These are phyloP conservation scores for Leishmania amazonensis DNA, from an alignment of 208 protist species.

Conservation along the genomic window DNA sequence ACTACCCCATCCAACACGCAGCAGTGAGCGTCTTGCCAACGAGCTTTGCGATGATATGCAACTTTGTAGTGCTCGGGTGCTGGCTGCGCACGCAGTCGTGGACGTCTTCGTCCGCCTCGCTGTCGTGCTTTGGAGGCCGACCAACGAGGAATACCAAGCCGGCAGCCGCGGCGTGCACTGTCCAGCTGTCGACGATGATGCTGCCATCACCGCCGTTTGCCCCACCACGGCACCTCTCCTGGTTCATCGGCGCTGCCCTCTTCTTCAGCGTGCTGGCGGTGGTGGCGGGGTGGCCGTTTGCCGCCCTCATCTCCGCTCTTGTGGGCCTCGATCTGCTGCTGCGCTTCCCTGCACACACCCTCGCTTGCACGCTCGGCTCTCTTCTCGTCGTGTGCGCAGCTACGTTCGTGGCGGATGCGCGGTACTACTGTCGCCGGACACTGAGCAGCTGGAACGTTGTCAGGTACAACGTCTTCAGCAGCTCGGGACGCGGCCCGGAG, in stretches of 20 bases:
- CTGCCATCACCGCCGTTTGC: no score
- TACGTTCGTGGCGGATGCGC: constrained; percentile 36
- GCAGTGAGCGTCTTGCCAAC: constrained; percentile 80
- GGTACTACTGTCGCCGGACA: constrained; percentile 55
- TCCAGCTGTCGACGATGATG: not conserved
- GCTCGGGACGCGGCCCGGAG: constrained; percentile 61
- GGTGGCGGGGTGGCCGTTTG: constrained; percentile 94
- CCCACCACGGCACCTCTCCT: constrained; percentile 5
- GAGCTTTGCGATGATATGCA: constrained; percentile 88
- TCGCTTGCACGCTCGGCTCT: constrained; percentile 30
- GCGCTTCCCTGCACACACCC: constrained; percentile 35
- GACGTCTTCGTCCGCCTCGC: not conserved
- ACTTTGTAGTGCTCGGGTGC: constrained; percentile 62
- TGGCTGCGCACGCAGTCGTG: constrained; percentile 53
- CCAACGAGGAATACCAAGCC: not conserved
- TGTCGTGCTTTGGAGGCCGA: not conserved
- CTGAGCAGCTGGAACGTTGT: constrained; percentile 65
- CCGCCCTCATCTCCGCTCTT: constrained; percentile 70
- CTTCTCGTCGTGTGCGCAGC: constrained; percentile 22
- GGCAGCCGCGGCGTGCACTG: not conserved
- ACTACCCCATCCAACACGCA: constrained; percentile 76
- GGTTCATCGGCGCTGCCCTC: constrained; percentile 32
- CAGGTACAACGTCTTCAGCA: constrained; percentile 64
- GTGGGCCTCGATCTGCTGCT: constrained; percentile 81
- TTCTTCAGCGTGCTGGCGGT: constrained; percentile 50